phyloP scores from a whole-genome alignment of 495 filamentous ascomycete species.

The Thozetella sp. region DNA sequence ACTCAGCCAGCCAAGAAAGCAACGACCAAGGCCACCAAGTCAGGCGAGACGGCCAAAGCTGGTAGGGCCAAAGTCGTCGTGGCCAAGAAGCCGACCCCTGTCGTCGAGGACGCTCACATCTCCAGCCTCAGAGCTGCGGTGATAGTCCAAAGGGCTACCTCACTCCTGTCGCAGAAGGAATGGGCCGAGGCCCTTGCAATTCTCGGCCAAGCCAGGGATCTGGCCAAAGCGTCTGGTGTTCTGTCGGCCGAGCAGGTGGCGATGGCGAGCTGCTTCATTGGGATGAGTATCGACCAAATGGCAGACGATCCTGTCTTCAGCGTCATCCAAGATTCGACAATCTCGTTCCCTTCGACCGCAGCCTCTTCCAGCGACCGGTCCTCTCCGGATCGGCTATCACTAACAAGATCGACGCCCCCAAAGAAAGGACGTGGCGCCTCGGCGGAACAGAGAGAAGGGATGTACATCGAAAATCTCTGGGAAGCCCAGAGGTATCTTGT shows the following conservation, averaged over 20 bases:
- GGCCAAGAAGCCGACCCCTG: constrained; percentile 11
- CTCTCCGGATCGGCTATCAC: constrained; percentile 14
- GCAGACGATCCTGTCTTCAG: constrained; percentile 82
- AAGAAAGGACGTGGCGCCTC: constrained; percentile 19
- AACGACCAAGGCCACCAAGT: constrained; percentile 23
- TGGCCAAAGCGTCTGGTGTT: constrained; percentile 38
- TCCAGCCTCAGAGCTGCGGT: constrained; percentile 61
- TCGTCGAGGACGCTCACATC: constrained; percentile 53
- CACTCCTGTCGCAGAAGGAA: constrained; percentile 55
- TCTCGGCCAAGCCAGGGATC: constrained; percentile 47
- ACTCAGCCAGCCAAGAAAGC: constrained; percentile 17
- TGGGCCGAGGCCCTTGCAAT: constrained; percentile 52
- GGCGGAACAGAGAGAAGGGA: constrained; percentile 22
- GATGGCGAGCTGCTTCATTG: constrained; percentile 59
- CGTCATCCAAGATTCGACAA: constrained; percentile 87
- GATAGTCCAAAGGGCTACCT: constrained; percentile 64
- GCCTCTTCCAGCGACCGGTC: constrained; percentile 18
- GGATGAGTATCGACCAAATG: constrained; percentile 67
- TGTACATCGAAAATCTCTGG: constrained; percentile 59
- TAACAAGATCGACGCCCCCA: constrained; percentile 23
- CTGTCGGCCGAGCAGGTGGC: constrained; percentile 49
- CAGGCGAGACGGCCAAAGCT: constrained; percentile 21
- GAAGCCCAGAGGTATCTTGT: constrained; percentile 62
- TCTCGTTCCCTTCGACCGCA: constrained; percentile 72
- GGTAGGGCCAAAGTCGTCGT: constrained; percentile 21